These are phyloP conservation scores for Croton setiger DNA, from an alignment of 441 rosid genomes.

Conservation along the genomic window DNA sequence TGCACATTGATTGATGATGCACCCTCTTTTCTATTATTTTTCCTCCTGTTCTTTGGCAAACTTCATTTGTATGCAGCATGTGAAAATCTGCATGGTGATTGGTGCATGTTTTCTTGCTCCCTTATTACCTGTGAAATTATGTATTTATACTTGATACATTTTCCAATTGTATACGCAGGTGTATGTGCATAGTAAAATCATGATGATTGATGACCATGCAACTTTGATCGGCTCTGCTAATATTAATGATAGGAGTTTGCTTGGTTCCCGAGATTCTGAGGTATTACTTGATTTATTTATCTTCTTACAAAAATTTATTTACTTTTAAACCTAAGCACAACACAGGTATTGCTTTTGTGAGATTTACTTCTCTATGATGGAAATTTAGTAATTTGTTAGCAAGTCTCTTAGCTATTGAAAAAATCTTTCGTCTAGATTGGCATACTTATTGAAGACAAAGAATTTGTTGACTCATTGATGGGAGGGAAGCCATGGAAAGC, in stretches of 20 bases:
- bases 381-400: background rate
- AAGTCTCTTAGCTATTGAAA: background rate
- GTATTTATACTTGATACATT: background rate
- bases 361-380: background rate
- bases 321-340: too few species aligned
- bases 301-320: background rate
- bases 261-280: slow-evolving; percentile 99
- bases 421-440: slow-evolving; percentile 55
- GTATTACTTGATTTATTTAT: slow-evolving; percentile 33
- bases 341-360: background rate
- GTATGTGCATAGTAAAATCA: slow-evolving; percentile 95
- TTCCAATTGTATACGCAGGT: slow-evolving; percentile 45
- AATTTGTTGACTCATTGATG: slow-evolving; percentile 76
- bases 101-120: background rate
- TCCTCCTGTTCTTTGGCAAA: background rate
- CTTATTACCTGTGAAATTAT: background rate
- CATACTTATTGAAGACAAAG: slow-evolving; percentile 87
- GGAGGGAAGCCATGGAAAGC: slow-evolving; percentile 95
- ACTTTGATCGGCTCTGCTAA: slow-evolving; percentile 93
- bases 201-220: slow-evolving; percentile 80
- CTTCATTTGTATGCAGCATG: slow-evolving; percentile 7
- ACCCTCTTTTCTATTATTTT: background rate
- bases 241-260: slow-evolving; percentile 94
- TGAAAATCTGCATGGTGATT: background rate
- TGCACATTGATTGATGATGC: slow-evolving; percentile 4